Percentiles rank a stretch among this genome's conserved stretches.
phyloP scores from a whole-genome alignment of 208 protist genomes.

The Crithidia mellificae region DNA sequence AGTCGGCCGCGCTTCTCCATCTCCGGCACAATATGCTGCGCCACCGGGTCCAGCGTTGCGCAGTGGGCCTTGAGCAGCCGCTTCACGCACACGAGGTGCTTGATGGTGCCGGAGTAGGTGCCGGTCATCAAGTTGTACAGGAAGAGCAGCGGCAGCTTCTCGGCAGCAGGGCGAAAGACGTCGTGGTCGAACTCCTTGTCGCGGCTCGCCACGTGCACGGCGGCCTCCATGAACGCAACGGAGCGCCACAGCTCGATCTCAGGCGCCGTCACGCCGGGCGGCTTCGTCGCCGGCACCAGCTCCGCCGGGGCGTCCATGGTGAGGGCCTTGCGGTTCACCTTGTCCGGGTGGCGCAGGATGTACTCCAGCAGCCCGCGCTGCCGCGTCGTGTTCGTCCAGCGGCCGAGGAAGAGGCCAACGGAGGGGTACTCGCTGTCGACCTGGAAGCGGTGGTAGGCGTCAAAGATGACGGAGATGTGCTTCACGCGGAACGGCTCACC shows the following conservation, averaged over 20 bases:
- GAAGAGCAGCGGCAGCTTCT: constrained; percentile 75
- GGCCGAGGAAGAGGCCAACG: constrained; percentile 73
- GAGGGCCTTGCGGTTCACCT: constrained; percentile 70
- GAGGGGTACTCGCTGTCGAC: constrained; percentile 69
- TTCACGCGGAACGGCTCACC: constrained; percentile 68
- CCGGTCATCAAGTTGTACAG: constrained; percentile 75
- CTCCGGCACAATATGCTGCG: constrained; percentile 65
- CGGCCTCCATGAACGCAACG: constrained; percentile 79
- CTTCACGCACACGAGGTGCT: constrained; percentile 77
- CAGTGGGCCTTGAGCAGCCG: constrained; percentile 62
- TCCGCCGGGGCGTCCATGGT: constrained; percentile 54
- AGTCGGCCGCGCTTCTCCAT: constrained; percentile 64
- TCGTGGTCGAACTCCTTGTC: constrained; percentile 79
- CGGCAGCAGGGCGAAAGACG: constrained; percentile 60
- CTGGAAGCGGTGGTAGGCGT: constrained; percentile 86
- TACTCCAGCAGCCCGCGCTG: constrained; percentile 81
- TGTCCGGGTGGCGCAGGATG: constrained; percentile 82
- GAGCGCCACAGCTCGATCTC: constrained; percentile 82
- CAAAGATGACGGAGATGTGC: constrained; percentile 85
- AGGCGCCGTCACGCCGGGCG: constrained; percentile 36
- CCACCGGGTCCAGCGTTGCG: constrained; percentile 62
- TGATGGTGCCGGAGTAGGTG: constrained; percentile 70
- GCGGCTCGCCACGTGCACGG: constrained; percentile 79
- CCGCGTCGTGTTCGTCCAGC: constrained; percentile 75
- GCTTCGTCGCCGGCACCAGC: constrained; percentile 51